Evolutionary conservation across 2,329 filamentous ascomycete species (phyloP), one percentile per base, ranked within the genome.

Genomic region (Epichloe sylvatica): DNA sequence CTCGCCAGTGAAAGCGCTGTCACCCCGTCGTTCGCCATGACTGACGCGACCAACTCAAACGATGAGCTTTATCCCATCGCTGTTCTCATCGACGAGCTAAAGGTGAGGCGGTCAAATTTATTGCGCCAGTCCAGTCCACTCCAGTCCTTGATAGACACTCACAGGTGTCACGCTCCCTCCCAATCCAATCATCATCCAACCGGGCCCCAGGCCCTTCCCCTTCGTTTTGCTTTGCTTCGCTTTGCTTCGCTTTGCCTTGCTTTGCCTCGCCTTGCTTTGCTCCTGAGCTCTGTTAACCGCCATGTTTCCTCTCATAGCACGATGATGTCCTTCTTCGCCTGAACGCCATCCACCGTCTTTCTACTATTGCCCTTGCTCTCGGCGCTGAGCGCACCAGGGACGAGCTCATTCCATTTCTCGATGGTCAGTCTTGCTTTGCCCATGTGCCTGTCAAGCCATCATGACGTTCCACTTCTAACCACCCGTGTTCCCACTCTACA

Each of bases 1-100:
- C 39, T 46, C 40, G 53, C 54, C 55, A 57, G 55, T 57, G 56
- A 58, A 62, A 59, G 59, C 62, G 62, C 62, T 60, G 51, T 55
- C 58, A 56, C 51, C 60, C 54, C 55, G 54, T 61, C 62, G 63
- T 68, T 71, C 78, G 77, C 70, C 69, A 97, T 97, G 91, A 88
- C 80, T 72, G 80, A 96, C 74, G 84, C 84, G 72, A 78, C 83
- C 69, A 86, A 84, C 72, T 82, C 91, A 75, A 94, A 84, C 70
- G 92, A 98, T 74, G 94, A 97, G 83, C 89, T 98, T 64, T 98
- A 97, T 72, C 92, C 92, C 68, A 98, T 98, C 76, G 92, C 94
- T 66, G 92, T 98, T 60, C 83, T 98, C 71, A 98, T 98, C 72
- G 92, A 98, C 71, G 92, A 98, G 80, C 79, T 98, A 65, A 98